phyloP scores from a whole-genome alignment of 805 yeast genomes.

The Candida railenensis region DNA sequence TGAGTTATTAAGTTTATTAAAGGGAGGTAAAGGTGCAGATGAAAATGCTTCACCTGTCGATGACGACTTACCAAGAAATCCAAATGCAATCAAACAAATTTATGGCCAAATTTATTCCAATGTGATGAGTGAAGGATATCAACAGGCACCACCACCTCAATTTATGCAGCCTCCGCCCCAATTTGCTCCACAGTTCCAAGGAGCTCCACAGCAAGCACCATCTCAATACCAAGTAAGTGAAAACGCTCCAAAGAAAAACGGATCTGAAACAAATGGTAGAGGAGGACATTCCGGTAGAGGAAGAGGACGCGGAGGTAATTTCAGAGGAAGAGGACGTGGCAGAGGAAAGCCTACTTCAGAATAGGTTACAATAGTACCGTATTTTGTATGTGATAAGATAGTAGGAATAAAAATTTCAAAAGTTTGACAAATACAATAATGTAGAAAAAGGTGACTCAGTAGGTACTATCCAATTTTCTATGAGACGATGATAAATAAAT shows the following conservation, averaged over 20 bases:
- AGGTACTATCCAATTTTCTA: too few species aligned
- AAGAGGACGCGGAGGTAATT: constrained; percentile 16
- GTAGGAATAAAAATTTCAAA: too few species aligned
- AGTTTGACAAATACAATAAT: too few species aligned
- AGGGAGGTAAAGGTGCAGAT: constrained; percentile 20
- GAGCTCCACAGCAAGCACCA: neutral
- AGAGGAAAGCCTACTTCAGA: constrained; percentile 9
- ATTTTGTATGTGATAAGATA: too few species aligned
- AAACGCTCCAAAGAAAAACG: constrained; percentile 2
- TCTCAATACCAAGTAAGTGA: neutral
- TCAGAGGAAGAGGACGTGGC: constrained; percentile 16
- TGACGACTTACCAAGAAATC: constrained; percentile 13
- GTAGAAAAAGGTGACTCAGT: too few species aligned
- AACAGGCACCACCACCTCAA: constrained; percentile 6
- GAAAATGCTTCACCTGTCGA: constrained; percentile 13
- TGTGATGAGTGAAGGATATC: constrained; percentile 39
- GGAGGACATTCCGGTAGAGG: constrained; percentile 5
- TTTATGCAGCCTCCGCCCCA: constrained; percentile 6
- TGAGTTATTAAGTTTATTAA: constrained; percentile 46
- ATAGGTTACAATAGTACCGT: neutral
- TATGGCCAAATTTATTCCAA: constrained; percentile 44
- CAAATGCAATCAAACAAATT: constrained; percentile 38
- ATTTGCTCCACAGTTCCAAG: constrained; percentile 6
- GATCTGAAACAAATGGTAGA: constrained; percentile 1
- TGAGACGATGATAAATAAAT: too few species aligned